Evolutionary conservation across 2,329 filamentous ascomycete species (phyloP).

Genomic region (Penicillium sp.): DNA sequence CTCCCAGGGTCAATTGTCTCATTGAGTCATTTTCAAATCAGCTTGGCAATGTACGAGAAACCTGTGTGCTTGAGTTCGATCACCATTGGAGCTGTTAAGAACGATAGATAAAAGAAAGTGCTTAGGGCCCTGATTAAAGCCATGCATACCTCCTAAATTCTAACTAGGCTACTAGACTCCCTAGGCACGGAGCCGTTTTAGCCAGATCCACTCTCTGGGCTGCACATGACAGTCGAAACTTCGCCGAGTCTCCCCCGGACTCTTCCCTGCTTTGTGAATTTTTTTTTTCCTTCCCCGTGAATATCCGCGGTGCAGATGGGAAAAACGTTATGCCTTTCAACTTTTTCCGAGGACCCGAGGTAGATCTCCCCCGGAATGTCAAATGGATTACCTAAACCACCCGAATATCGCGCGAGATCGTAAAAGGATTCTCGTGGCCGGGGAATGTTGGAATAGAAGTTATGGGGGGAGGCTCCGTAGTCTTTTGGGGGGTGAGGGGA

Average conservation of each 20-base stretch:
- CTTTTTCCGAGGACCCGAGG: conserved; percentile 22
- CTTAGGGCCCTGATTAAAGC: no score
- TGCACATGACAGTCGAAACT: conserved; percentile 18
- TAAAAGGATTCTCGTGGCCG: conserved; percentile 11
- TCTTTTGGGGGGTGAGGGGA: background rate
- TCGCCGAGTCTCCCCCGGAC: conserved; percentile 25
- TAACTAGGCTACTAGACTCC: no score
- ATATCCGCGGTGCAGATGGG: conserved; percentile 15
- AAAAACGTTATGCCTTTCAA: background rate
- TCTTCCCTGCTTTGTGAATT: background rate
- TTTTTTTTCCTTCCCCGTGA: conserved; percentile 15
- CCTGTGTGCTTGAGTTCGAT: no score
- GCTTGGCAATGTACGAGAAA: no score
- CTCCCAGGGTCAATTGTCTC: no score
- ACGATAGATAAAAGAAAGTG: no score
- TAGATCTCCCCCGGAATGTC: conserved; percentile 8
- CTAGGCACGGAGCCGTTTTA: no score
- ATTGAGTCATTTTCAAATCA: no score
- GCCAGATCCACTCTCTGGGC: background rate
- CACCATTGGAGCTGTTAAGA: no score
- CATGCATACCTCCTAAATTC: no score
- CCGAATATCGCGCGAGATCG: conserved; percentile 8
- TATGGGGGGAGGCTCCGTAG: background rate
- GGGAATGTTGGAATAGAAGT: background rate
- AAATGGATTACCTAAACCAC: conserved; percentile 25